Base-by-base conservation (phyloP, 768 basidiomycete genomes). In the Calvatia gigantea region DNA sequence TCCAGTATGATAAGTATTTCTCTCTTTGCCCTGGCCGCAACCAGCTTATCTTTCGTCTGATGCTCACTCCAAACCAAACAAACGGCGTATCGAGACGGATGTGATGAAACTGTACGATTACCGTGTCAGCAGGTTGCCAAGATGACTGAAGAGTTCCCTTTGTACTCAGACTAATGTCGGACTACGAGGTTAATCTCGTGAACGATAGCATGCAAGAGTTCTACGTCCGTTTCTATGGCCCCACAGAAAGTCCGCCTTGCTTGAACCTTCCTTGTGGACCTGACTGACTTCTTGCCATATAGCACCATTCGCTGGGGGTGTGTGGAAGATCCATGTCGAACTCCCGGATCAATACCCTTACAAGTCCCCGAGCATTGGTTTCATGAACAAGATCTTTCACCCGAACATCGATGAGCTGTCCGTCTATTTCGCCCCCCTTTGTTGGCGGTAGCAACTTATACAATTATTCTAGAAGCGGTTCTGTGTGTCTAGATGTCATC, bases 331-430 rank as follows among this genome's bases (percentile, higher is more conserved):
- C 58, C 97, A 99, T 66, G 97, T 99, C 56, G 97, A 99, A 69
- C 80, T 99, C 19, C 97, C 96, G 21, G 94, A 98, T 61, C 94
- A 97, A 71, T 99, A 98, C 68, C 97, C 97, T 2, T 99, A 89
- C 84, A 98, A 98, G 73, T 96, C 93, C 27, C 97, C 97, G 4
- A 94, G 92, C 67, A 99, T 99, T 62, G 97, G 97, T 1, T 99
- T 99, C 74, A 95, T 97, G 93, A 99, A 99, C 83, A 98, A 98
- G 88, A 98, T 99, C 70, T 98, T 97, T 69, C 97, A 98, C 65
- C 97, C 97, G 17, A 99, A 99, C 67, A 99, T 99, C 66, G 97
- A 99, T 73, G 97, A 99, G 72, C 76, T 97, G 89, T 98, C 70
- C 67, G 93, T 77, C n/a, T 43, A n/a, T n/a, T 23, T 39, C 57